Evolutionary conservation across 2,329 filamentous ascomycete species (phyloP).

Genomic region (Fusarium sp.): DNA sequence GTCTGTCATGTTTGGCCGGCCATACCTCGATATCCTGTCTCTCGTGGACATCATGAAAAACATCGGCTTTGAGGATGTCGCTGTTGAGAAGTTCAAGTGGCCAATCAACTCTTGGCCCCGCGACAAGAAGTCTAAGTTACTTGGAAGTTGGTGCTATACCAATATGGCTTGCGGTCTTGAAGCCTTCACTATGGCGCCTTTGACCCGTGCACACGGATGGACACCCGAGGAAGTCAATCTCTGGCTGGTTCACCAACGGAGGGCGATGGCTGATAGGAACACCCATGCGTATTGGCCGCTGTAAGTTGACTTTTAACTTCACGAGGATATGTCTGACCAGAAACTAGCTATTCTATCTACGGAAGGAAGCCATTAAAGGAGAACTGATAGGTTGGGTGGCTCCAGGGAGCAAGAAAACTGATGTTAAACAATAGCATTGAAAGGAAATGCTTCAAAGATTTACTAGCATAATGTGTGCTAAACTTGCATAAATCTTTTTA

Average conservation of each 20-base stretch:
- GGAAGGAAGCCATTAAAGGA: neutral
- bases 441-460: neutral
- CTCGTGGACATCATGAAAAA: slow-evolving; percentile 23
- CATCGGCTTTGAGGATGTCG: slow-evolving; percentile 34
- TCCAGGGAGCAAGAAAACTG: neutral
- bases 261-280: slow-evolving; percentile 3
- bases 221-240: slow-evolving; percentile 3
- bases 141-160: slow-evolving; percentile 25
- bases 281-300: slow-evolving; percentile 28
- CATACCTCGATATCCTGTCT: slow-evolving; percentile 23
- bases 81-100: slow-evolving; percentile 27
- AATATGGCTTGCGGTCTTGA: slow-evolving; percentile 28
- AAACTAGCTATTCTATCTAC: slow-evolving; percentile 13
- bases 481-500: neutral
- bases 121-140: slow-evolving; percentile 24
- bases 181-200: slow-evolving; percentile 29
- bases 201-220: slow-evolving; percentile 31
- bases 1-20: slow-evolving; percentile 33
- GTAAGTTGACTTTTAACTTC: neutral
- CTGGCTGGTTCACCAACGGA: slow-evolving; percentile 25
- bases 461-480: neutral
- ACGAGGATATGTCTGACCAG: neutral
- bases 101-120: slow-evolving; percentile 32
- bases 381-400: neutral
- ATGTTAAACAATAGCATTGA: neutral